A percentile compares a stretch with the other conserved stretches of the same genome.
phyloP scores from a whole-genome alignment of 306 rosid species.

The Prosopis cineraria region DNA sequence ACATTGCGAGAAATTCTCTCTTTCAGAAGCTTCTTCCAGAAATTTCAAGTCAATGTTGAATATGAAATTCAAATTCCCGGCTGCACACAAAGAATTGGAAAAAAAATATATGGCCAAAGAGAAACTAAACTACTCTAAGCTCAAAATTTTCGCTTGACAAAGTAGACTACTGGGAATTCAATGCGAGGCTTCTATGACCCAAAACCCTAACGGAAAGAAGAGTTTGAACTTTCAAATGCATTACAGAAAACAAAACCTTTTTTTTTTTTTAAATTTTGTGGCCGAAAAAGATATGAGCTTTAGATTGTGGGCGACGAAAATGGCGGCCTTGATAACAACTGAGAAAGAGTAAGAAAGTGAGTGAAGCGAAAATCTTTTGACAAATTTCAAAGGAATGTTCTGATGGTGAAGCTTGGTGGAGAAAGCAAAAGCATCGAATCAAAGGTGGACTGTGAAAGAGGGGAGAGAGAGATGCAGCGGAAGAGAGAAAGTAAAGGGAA shows the following conservation, averaged over 20 bases:
- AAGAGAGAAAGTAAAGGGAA: slow-evolving; percentile 29
- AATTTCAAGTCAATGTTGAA: slow-evolving; percentile 36
- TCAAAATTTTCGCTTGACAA: slow-evolving; percentile 1
- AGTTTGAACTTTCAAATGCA: slow-evolving; percentile 42
- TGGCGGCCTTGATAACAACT: slow-evolving; percentile 1
- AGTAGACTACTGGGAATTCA: slow-evolving; percentile 24
- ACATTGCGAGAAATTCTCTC: slow-evolving; percentile 51
- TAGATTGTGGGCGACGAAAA: slow-evolving; percentile 21
- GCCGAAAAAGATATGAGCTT: slow-evolving; percentile 33
- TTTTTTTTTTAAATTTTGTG: background rate
- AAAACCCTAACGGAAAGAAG: slow-evolving; percentile 44
- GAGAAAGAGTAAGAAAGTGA: slow-evolving; percentile 47
- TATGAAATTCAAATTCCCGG: slow-evolving; percentile 34
- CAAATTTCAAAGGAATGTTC: background rate
- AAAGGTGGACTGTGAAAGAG: slow-evolving; percentile 11
- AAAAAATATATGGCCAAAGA: background rate
- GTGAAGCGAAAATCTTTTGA: slow-evolving; percentile 31
- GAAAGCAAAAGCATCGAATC: slow-evolving; percentile 73
- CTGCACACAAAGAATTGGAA: background rate
- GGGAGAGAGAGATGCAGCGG: background rate
- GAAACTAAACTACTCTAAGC: background rate
- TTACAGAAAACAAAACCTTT: slow-evolving; percentile 26
- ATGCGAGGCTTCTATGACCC: slow-evolving; percentile 1
- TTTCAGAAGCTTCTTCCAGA: slow-evolving; percentile 25
- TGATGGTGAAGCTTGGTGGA: slow-evolving; percentile 38